phyloP scores from a whole-genome alignment of 257 asterid species.

The Nicotiana undulata region DNA sequence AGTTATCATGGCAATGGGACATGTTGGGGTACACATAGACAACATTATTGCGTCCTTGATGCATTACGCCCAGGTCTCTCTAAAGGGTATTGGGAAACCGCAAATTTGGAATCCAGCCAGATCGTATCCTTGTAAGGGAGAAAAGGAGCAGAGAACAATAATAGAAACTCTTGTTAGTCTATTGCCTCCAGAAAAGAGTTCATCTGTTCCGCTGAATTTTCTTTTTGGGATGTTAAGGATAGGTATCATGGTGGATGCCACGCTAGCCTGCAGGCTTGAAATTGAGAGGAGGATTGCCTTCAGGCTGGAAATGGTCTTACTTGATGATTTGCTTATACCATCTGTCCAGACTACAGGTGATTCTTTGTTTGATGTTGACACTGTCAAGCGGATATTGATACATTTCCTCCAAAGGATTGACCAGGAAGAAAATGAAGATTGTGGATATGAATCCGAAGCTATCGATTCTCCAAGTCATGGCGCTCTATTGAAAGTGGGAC shows the following conservation, averaged over 20 bases:
- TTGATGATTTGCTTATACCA: conserved; percentile 60
- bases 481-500: conserved; percentile 50
- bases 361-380: conserved; percentile 49
- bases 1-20: conserved; percentile 39
- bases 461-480: conserved; percentile 47
- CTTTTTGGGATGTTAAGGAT: conserved; percentile 55
- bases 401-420: conserved; percentile 54
- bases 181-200: conserved; percentile 40
- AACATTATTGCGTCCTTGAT: conserved; percentile 44
- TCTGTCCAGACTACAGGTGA: conserved; percentile 36
- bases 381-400: conserved; percentile 43
- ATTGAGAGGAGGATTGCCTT: conserved; percentile 50
- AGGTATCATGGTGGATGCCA: conserved; percentile 48
- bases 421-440: conserved; percentile 43
- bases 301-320: conserved; percentile 43
- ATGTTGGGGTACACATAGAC: conserved; percentile 39
- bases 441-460: conserved; percentile 51
- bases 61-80: conserved; percentile 47
- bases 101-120: conserved; percentile 59
- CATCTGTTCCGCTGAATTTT: conserved; percentile 39
- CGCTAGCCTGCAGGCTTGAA: conserved; percentile 37
- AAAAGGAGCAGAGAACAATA: conserved; percentile 35
- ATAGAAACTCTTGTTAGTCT: conserved; percentile 41
- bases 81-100: conserved; percentile 49
- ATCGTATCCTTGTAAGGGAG: conserved; percentile 15